phyloP scores from a whole-genome alignment of 2,329 filamentous ascomycete species.

The Alternaria conjuncta region DNA sequence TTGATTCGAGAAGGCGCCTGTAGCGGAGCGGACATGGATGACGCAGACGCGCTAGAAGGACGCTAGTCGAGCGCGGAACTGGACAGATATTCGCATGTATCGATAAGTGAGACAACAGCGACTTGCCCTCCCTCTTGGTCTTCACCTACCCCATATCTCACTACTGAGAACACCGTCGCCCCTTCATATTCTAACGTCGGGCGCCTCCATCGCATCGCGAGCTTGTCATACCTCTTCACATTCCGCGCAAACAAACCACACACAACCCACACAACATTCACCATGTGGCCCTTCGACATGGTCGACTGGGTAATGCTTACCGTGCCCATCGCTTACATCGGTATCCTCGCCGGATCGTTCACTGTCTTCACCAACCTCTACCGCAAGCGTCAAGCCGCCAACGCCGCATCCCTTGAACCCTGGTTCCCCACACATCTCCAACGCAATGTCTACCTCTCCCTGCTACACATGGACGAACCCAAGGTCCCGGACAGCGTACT shows the following conservation, averaged over 20 bases:
- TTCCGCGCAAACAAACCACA: constrained; percentile 3
- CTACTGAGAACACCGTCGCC: constrained; percentile 22
- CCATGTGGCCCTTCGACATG: constrained; percentile 52
- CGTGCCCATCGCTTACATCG: constrained; percentile 88
- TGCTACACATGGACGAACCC: constrained; percentile 79
- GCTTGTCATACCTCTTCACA: background rate
- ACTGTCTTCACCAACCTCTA: constrained; percentile 93
- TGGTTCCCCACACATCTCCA: constrained; percentile 94
- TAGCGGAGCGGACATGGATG: background rate
- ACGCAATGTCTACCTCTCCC: constrained; percentile 91
- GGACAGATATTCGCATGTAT: constrained; percentile 32
- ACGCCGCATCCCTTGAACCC: constrained; percentile 84
- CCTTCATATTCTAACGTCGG: constrained; percentile 10
- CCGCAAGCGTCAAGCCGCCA: constrained; percentile 82
- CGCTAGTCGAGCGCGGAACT: constrained; percentile 22
- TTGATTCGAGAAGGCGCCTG: constrained; percentile 5
- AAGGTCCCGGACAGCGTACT: constrained; percentile 82
- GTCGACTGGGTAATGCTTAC: constrained; percentile 83
- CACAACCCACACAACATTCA: constrained; percentile 16
- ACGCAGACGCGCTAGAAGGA: constrained; percentile 13
- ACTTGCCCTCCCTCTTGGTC: constrained; percentile 1
- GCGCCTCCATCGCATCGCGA: background rate
- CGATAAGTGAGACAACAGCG: constrained; percentile 17
- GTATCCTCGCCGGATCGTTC: constrained; percentile 84
- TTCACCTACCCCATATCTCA: constrained; percentile 10